Base-by-base conservation (phyloP, 805 yeast genomes). In the Candida ficus region DNA sequence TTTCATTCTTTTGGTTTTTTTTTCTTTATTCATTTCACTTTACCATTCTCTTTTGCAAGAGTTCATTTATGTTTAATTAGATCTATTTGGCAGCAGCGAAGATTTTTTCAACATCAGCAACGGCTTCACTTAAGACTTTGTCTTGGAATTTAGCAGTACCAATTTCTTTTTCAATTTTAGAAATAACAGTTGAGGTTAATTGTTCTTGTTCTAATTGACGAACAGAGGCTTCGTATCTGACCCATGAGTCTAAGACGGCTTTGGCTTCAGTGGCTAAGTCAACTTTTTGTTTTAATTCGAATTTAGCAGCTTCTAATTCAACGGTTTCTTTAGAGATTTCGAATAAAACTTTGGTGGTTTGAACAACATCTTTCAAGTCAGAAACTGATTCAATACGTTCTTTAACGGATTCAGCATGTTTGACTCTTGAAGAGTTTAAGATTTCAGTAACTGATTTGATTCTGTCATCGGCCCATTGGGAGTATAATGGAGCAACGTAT, bases 161-260 rank as follows among this genome's bases (percentile, higher is more conserved):
- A 56, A 93, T 68, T 70, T 88, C 93, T 66, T 82, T 70, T 75
- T 86, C 80, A 59, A 91, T 93, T 74, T 87, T 89, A 41, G 89
- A 72, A 63, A 89, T 85, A 51, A 93, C 96, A 44, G 89, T 60
- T 61, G 84, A 71, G 54, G 95, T 80, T 59, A 93, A 80, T 68
- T 87, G 96, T 68, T 81, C 77, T 76, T 93, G 99, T 76, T 93
- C 95, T 62, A 80, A 71, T 75, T 88, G 95, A 75, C 97, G 91
- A 54, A 90, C 93, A 64, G 88, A 89, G 54, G 87, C 83, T 76
- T 93, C 99, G 70, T 85, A 86, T 79, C 98, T 87, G 58, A 90
- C 97, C 99, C 99, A 93, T 13, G 98, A 88, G 71, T 93, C 99
- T 63, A 93, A 80, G 46, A 91, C 95, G 43, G 93, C 71, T 74